These are phyloP conservation scores for Chlorophyllum brunneum DNA, from an alignment of 768 basidiomycete species.

Conservation along the genomic window DNA sequence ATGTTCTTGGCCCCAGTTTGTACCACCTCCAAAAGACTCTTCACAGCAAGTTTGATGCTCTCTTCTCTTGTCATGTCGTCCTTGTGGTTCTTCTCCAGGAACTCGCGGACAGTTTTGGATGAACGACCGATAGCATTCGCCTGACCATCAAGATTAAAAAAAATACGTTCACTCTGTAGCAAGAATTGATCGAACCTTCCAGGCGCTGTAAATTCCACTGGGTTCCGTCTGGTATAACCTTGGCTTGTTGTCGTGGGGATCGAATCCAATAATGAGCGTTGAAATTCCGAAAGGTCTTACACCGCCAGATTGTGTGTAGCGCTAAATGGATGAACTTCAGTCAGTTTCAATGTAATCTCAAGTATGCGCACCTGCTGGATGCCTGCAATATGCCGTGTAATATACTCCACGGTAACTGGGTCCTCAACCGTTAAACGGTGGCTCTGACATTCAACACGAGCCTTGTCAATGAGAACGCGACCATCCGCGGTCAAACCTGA, in stretches of 20 bases:
- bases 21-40: slow-evolving; percentile 94
- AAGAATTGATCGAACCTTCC: slow-evolving; percentile 67
- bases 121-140: slow-evolving; percentile 98
- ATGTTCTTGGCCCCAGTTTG: slow-evolving; percentile 99
- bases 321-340: slow-evolving; percentile 36
- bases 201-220: slow-evolving; percentile 95
- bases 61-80: slow-evolving; percentile 88
- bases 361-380: slow-evolving; percentile 80
- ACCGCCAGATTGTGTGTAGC: slow-evolving; percentile 98
- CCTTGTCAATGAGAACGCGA: slow-evolving; percentile 96
- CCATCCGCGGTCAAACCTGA: slow-evolving; percentile 96
- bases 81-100: slow-evolving; percentile 96
- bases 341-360: neutral
- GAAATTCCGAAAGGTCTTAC: slow-evolving; percentile 98
- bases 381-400: slow-evolving; percentile 97
- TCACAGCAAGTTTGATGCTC: slow-evolving; percentile 91
- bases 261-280: slow-evolving; percentile 94
- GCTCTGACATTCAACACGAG: slow-evolving; percentile 95
- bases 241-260: slow-evolving; percentile 85
- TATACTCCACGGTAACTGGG: slow-evolving; percentile 97
- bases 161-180: neutral
- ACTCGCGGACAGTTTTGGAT: slow-evolving; percentile 97
- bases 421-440: slow-evolving; percentile 97
- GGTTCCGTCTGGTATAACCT: slow-evolving; percentile 97
- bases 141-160: slow-evolving; percentile 34